Evolutionary conservation across 352 stramenopile species (phyloP).

Genomic region (Phytophthora kernoviae): DNA sequence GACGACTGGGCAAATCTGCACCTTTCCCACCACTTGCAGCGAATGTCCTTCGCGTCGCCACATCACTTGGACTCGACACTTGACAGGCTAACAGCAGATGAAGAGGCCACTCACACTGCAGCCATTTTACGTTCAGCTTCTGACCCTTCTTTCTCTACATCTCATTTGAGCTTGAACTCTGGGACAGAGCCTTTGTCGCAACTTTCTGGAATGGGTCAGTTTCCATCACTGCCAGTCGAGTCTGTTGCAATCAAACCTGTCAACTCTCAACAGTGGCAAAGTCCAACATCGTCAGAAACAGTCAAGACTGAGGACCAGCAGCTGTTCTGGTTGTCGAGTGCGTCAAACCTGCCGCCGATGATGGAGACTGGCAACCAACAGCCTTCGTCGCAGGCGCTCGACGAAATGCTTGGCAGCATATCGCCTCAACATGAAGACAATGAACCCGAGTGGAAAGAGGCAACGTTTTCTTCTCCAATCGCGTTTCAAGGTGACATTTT

Average conservation of each 20-base stretch:
- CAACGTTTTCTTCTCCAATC: conserved; percentile 4
- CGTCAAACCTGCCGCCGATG: background rate
- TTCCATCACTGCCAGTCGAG: conserved; percentile 19
- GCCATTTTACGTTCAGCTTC: conserved; percentile 26
- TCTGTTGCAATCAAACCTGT: background rate
- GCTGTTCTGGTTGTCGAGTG: conserved; percentile 16
- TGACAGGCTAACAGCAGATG: background rate
- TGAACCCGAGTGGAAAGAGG: conserved; percentile 35
- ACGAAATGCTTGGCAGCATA: conserved; percentile 28
- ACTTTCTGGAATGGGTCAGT: conserved; percentile 12
- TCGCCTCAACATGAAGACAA: conserved; percentile 20
- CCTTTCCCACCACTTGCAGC: conserved; percentile 66
- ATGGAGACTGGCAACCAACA: conserved; percentile 16
- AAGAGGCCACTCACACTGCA: background rate
- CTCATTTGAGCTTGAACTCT: conserved; percentile 1
- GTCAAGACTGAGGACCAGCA: conserved; percentile 5
- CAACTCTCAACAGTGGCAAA: conserved; percentile 19
- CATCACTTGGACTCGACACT: conserved; percentile 19
- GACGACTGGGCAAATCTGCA: conserved; percentile 50
- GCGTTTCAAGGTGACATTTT: conserved; percentile 11
- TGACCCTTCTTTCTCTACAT: conserved; percentile 21
- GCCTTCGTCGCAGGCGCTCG: conserved; percentile 30
- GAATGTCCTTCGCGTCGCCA: conserved; percentile 55
- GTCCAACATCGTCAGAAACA: background rate
- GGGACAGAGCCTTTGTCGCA: conserved; percentile 15